Conservation (phyloP, 1,284 basidiomycete species). For the Ceratobasidium sp. region DNA sequence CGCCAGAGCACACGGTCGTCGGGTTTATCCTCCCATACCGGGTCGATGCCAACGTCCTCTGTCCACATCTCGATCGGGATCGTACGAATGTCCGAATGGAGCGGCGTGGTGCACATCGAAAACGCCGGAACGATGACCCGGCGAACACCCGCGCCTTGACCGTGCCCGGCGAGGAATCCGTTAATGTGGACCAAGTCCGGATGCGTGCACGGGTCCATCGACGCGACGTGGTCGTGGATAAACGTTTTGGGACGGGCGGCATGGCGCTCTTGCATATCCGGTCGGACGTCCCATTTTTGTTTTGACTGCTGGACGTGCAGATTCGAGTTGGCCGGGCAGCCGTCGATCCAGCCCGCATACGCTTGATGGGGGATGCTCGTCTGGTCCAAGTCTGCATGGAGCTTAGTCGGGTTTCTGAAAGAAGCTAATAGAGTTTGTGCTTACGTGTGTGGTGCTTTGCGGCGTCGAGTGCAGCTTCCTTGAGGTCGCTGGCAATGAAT, state of each 20-base stretch:
- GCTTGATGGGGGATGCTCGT: conserved; percentile 43
- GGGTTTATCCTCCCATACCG: conserved; percentile 62
- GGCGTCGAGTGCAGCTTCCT: conserved; percentile 53
- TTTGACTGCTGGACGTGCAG: conserved; percentile 45
- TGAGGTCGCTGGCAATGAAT: conserved; percentile 56
- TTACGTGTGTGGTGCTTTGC: conserved; percentile 55
- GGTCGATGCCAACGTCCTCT: conserved; percentile 56
- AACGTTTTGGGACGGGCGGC: conserved; percentile 53
- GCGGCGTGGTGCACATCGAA: conserved; percentile 60
- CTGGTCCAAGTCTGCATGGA: background rate
- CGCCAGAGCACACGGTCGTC: conserved; percentile 69
- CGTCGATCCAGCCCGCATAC: conserved; percentile 51
- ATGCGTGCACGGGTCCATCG: conserved; percentile 68
- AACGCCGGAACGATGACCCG: conserved; percentile 59
- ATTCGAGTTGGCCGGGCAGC: conserved; percentile 43
- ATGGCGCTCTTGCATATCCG: conserved; percentile 42
- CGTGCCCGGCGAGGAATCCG: conserved; percentile 60
- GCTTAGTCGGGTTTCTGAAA: background rate
- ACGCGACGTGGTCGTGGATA: conserved; percentile 56
- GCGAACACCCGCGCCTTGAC: conserved; percentile 59
- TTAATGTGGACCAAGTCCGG: conserved; percentile 61
- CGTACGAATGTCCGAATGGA: conserved; percentile 68
- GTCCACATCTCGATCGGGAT: conserved; percentile 56
- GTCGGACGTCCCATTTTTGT: conserved; percentile 42
- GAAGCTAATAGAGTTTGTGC: conserved; percentile 43